Evolutionary conservation across 164 flowering plant species (phyloP).

Genomic region (Vitis amurensis): DNA sequence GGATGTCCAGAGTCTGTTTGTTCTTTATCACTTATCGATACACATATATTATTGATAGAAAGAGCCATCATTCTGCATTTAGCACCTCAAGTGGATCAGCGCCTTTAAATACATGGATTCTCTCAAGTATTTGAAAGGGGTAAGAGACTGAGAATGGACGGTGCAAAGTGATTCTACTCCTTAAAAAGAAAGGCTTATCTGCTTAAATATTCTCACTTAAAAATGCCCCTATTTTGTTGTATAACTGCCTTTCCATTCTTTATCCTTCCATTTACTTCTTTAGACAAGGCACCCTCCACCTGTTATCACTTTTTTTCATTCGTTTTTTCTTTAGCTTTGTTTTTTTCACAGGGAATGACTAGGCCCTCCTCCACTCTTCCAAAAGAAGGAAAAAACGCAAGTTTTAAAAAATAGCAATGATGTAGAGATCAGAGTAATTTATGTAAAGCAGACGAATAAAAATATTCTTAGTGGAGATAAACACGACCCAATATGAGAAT

Average conservation of each 20-base stretch:
- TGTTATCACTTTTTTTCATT: neutral
- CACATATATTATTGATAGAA: neutral
- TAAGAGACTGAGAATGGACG: constrained; percentile 4
- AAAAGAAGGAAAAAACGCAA: neutral
- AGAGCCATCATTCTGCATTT: neutral
- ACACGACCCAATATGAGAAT: constrained; percentile 21
- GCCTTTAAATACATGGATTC: constrained; percentile 12
- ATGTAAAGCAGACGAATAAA: constrained; percentile 13
- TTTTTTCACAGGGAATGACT: constrained; percentile 9
- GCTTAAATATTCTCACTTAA: constrained; percentile 7
- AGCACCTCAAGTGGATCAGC: constrained; percentile 8
- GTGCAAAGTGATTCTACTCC: constrained; percentile 6
- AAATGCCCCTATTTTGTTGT: neutral
- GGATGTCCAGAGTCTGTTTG: neutral
- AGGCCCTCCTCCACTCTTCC: constrained; percentile 1
- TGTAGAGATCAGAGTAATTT: constrained; percentile 1
- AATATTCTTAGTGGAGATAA: constrained; percentile 26
- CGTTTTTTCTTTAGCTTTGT: neutral
- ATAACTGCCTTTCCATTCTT: constrained; percentile 1
- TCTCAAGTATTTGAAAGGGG: constrained; percentile 8
- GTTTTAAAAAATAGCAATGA: too few relatives aligned
- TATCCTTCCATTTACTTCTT: neutral
- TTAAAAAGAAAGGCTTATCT: constrained; percentile 4
- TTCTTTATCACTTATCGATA: neutral
- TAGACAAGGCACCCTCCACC: constrained; percentile 4